These are phyloP conservation scores for Luffa acutangula DNA, from an alignment of 306 rosid species.

Conservation along the genomic window DNA sequence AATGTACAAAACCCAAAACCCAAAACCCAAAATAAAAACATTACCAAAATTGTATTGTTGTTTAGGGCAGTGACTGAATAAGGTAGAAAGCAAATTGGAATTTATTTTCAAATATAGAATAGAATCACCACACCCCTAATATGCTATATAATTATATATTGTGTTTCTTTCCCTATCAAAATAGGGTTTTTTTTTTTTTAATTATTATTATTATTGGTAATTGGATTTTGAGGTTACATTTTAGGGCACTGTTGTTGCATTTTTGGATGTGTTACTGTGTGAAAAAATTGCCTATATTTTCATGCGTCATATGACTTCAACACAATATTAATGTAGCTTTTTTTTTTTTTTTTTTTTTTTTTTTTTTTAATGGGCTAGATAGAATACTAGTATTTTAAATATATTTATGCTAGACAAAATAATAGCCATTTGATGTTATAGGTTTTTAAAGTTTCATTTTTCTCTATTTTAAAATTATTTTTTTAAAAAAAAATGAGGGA, in stretches of 20 bases:
- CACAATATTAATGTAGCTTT: neutral
- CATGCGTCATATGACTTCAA: neutral
- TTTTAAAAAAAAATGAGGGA: too few species aligned
- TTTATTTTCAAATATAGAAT: neutral
- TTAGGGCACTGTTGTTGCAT: neutral
- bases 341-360: neutral
- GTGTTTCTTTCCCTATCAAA: neutral
- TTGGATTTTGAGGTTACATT: neutral
- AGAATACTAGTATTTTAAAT: neutral
- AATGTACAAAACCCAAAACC: neutral
- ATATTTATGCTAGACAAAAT: too few species aligned
- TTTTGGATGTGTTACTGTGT: neutral
- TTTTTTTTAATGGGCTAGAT: neutral
- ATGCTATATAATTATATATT: neutral
- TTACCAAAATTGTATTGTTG: neutral
- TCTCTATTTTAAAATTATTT: too few species aligned
- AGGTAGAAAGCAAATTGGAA: neutral
- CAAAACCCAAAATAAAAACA: neutral
- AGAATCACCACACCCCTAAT: neutral
- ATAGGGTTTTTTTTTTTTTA: neutral
- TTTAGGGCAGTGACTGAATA: neutral
- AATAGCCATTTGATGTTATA: too few species aligned
- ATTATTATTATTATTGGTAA: neutral
- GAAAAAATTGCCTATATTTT: neutral
- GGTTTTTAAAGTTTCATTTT: too few species aligned